Percentiles rank a stretch among this genome's conserved stretches.
phyloP scores from a whole-genome alignment of 1,139 yeast genomes.

The Scheffersomyces illinoinensis region DNA sequence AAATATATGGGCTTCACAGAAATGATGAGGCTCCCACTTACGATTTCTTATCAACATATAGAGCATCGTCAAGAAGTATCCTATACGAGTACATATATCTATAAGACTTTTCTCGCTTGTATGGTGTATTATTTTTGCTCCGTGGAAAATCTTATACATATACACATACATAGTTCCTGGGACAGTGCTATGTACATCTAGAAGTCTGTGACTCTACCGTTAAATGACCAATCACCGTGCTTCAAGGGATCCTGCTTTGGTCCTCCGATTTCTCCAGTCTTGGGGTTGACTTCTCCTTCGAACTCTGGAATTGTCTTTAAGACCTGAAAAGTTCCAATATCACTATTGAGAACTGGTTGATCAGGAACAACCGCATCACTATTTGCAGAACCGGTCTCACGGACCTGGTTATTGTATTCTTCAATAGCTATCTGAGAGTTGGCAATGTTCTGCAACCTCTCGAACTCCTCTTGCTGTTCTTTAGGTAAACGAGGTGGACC shows the following conservation, averaged over 20 bases:
- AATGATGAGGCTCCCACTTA: neutral
- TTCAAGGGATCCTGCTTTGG: conserved; percentile 98
- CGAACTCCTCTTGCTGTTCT: conserved; percentile 92
- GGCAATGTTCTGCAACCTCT: conserved; percentile 77
- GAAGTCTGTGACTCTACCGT: conserved; percentile 95
- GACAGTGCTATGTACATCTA: conserved; percentile 24
- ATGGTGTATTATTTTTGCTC: neutral
- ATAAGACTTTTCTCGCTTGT: too few relatives aligned
- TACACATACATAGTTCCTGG: neutral
- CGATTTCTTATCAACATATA: neutral
- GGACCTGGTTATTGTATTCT: conserved; percentile 56
- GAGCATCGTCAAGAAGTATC: neutral
- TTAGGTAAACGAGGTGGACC: conserved; percentile 84
- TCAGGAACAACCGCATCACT: conserved; percentile 23
- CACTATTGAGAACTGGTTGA: conserved; percentile 31
- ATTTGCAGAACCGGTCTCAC: conserved; percentile 16
- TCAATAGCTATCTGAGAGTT: conserved; percentile 79
- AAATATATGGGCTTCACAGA: neutral
- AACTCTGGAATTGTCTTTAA: conserved; percentile 88
- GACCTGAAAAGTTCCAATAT: conserved; percentile 63
- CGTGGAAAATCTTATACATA: neutral
- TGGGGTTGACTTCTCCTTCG: conserved; percentile 92
- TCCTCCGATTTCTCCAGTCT: conserved; percentile 94
- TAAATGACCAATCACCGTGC: conserved; percentile 84
- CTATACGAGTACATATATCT: neutral